Conservation (phyloP, 192 early-diverging fungal genomes). For the Obelidium mucronatum region DNA sequence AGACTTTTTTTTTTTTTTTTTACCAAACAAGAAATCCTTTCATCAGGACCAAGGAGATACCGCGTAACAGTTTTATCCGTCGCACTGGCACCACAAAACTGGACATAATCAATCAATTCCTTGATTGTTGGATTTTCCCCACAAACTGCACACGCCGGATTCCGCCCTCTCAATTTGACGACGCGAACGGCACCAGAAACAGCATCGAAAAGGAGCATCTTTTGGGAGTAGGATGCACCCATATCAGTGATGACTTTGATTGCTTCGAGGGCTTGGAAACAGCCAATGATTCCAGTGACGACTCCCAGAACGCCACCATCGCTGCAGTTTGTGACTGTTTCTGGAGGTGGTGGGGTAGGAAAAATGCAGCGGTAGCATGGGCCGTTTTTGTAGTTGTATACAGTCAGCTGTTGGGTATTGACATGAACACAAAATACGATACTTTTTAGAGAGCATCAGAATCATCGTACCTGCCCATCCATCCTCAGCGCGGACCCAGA, state of each 20-base stretch:
- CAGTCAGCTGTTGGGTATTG: constrained; percentile 66
- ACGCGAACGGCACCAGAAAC: constrained; percentile 75
- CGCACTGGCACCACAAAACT: constrained; percentile 85
- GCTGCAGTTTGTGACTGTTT: constrained; percentile 86
- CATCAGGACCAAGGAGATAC: constrained; percentile 44
- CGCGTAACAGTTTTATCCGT: constrained; percentile 65
- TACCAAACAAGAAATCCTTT: constrained; percentile 49
- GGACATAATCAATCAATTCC: constrained; percentile 87
- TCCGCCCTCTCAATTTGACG: constrained; percentile 77
- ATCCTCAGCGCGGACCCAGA: constrained; percentile 89
- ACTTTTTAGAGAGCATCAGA: no score
- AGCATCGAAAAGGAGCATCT: constrained; percentile 84
- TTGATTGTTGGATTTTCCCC: constrained; percentile 83
- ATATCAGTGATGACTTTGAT: constrained; percentile 84
- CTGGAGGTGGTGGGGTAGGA: constrained; percentile 89
- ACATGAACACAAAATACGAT: neutral
- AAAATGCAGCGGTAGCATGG: constrained; percentile 98
- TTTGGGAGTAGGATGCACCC: constrained; percentile 57
- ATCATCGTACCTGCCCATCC: constrained; percentile 77
- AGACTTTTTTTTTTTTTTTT: no score
- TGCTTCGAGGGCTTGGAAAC: constrained; percentile 89
- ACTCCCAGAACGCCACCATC: constrained; percentile 94
- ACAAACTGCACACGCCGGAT: constrained; percentile 83
- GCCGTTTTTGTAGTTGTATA: constrained; percentile 90
- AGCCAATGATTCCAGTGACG: constrained; percentile 93